phyloP scores from a whole-genome alignment of 2,329 filamentous ascomycete species.

The Fusarium sp. region DNA sequence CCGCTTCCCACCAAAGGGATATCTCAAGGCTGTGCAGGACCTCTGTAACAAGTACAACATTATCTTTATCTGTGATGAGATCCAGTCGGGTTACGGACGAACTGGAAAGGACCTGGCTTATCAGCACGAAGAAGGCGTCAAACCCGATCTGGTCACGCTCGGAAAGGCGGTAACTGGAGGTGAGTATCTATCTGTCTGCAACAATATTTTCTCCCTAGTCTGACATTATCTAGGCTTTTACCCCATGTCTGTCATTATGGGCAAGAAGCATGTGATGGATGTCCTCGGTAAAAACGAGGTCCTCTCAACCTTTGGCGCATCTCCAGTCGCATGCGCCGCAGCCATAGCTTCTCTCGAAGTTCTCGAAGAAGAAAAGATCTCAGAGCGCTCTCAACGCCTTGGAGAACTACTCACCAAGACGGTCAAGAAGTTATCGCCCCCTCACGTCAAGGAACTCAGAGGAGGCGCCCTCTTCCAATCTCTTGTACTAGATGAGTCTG shows the following conservation, averaged over 20 bases:
- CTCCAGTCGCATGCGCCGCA: conserved; percentile 10
- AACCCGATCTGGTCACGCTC: conserved; percentile 86
- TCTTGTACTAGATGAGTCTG: conserved; percentile 14
- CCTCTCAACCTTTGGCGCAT: conserved; percentile 4
- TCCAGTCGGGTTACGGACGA: conserved; percentile 92
- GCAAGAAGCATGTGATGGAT: conserved; percentile 7
- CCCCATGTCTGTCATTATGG: conserved; percentile 15
- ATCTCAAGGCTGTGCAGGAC: conserved; percentile 76
- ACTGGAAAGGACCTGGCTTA: conserved; percentile 90
- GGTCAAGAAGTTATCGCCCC: background rate
- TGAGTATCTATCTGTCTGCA: background rate
- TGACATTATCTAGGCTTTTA: conserved; percentile 9
- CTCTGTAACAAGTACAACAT: conserved; percentile 96
- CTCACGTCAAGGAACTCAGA: conserved; percentile 4
- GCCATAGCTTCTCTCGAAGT: conserved; percentile 4
- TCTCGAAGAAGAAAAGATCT: background rate
- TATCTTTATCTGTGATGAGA: conserved; percentile 96
- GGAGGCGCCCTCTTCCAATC: conserved; percentile 19
- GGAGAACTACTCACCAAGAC: conserved; percentile 10
- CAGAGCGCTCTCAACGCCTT: conserved; percentile 6
- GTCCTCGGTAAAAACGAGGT: background rate
- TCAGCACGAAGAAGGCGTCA: conserved; percentile 81
- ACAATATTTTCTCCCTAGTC: background rate
- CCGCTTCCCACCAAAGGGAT: conserved; percentile 49
- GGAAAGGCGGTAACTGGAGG: conserved; percentile 95